Evolutionary conservation across 2,329 filamentous ascomycete species (phyloP).

Genomic region (Claviceps sp.): DNA sequence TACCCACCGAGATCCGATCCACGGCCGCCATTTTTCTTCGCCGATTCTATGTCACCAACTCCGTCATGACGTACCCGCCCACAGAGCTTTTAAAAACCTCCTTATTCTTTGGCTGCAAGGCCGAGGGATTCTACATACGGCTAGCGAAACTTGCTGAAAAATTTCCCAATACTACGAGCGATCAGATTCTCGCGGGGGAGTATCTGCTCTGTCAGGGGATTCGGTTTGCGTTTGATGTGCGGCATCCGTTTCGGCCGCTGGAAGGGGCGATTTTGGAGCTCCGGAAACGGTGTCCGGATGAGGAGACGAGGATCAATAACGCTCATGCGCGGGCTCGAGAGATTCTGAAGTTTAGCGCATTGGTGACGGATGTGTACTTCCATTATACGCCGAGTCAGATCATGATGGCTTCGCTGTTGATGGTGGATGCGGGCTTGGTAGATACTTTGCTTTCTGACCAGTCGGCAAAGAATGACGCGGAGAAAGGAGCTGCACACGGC

Average conservation of each 20-base stretch:
- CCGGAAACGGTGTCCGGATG: conserved; percentile 49
- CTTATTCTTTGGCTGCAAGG: conserved; percentile 87
- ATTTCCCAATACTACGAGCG: conserved; percentile 57
- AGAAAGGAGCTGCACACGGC: no score
- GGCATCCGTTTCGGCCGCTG: conserved; percentile 77
- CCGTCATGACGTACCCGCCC: conserved; percentile 90
- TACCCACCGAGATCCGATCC: conserved; percentile 35
- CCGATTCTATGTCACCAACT: conserved; percentile 92
- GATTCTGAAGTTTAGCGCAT: conserved; percentile 62
- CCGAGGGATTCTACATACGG: conserved; percentile 68
- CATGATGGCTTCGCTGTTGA: conserved; percentile 66
- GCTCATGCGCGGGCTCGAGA: conserved; percentile 64
- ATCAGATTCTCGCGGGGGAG: conserved; percentile 80
- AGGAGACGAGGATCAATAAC: conserved; percentile 36
- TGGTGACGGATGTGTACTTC: conserved; percentile 93
- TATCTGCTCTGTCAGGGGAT: conserved; percentile 87
- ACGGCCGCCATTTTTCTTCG: conserved; percentile 84
- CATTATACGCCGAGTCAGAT: conserved; percentile 92
- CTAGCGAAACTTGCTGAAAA: conserved; percentile 51
- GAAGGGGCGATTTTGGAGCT: conserved; percentile 81
- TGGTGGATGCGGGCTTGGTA: conserved; percentile 56
- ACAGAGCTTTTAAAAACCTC: conserved; percentile 80
- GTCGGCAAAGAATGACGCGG: conserved; percentile 11
- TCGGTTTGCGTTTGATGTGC: conserved; percentile 84
- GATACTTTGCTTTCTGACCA: conserved; percentile 30